These are phyloP conservation scores for Melanopsichium pennsylvanicum DNA, from an alignment of 1,284 basidiomycete species.

Conservation along the genomic window DNA sequence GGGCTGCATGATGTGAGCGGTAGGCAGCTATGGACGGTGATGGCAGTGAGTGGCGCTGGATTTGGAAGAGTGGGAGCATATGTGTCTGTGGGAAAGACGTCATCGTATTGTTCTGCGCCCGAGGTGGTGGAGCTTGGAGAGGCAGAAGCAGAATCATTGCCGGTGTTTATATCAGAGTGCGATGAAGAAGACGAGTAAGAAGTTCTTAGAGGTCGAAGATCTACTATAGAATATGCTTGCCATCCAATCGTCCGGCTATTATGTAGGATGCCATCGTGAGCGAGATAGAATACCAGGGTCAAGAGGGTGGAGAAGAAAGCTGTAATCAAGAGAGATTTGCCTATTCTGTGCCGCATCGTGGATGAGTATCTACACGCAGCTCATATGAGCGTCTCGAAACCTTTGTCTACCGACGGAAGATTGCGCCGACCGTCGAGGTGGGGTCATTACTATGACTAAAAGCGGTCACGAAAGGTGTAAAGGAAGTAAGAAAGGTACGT, in stretches of 20 bases:
- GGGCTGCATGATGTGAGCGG: slow-evolving; percentile 75
- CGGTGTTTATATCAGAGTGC: neutral
- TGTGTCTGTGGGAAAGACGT: slow-evolving; percentile 49
- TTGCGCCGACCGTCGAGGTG: too few species aligned
- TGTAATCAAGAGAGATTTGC: slow-evolving; percentile 28
- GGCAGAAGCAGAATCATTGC: neutral
- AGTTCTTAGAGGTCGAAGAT: slow-evolving; percentile 12
- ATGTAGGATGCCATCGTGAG: slow-evolving; percentile 31
- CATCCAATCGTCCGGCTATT: slow-evolving; percentile 40
- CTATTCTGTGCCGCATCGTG: slow-evolving; percentile 28
- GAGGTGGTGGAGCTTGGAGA: too few species aligned
- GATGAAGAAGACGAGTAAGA: neutral
- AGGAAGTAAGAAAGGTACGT: too few species aligned
- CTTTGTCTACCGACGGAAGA: too few species aligned
- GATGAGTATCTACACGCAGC: too few species aligned
- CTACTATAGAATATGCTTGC: slow-evolving; percentile 41
- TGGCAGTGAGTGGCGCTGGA: slow-evolving; percentile 72
- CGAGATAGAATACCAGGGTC: slow-evolving; percentile 42
- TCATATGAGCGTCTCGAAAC: too few species aligned
- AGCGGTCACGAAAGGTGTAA: too few species aligned
- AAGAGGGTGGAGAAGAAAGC: slow-evolving; percentile 36
- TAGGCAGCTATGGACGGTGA: slow-evolving; percentile 76
- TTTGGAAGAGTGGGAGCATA: slow-evolving; percentile 57
- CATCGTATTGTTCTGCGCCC: slow-evolving; percentile 14
- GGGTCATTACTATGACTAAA: too few species aligned